Conservation (phyloP, 441 rosid genomes). For the Flueggea neowawraea region DNA sequence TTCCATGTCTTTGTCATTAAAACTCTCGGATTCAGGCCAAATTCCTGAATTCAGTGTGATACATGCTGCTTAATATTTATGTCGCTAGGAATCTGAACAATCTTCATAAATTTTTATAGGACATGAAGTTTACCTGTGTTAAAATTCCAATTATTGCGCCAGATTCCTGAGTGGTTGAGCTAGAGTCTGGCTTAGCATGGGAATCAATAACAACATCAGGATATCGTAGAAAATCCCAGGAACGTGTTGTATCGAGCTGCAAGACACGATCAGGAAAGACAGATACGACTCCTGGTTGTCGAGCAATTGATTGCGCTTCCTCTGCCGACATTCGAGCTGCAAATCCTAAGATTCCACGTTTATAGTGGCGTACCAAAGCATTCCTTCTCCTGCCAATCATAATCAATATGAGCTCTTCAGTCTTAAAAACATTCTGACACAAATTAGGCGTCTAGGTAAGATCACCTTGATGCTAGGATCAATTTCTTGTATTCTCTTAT, state of each 20-base stretch:
- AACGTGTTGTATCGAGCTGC: slow-evolving; percentile 84
- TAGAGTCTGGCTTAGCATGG: slow-evolving; percentile 30
- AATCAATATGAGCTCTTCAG: too few relatives aligned
- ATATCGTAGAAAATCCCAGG: slow-evolving; percentile 84
- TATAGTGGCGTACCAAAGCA: slow-evolving; percentile 46
- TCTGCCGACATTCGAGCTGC: slow-evolving; percentile 68
- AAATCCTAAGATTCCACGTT: slow-evolving; percentile 74
- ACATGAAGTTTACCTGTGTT: slow-evolving; percentile 17
- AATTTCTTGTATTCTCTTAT: too few relatives aligned
- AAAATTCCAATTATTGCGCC: slow-evolving; percentile 20
- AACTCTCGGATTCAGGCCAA: slow-evolving; percentile 88
- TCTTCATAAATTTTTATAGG: neutral
- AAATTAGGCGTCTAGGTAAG: too few relatives aligned
- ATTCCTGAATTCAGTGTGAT: slow-evolving; percentile 33
- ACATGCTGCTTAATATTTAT: neutral
- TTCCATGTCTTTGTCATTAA: slow-evolving; percentile 54
- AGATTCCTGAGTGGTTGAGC: slow-evolving; percentile 20
- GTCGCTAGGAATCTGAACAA: neutral
- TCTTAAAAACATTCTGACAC: neutral
- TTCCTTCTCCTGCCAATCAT: slow-evolving; percentile 32
- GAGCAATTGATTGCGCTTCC: slow-evolving; percentile 53
- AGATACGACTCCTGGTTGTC: slow-evolving; percentile 66
- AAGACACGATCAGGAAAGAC: slow-evolving; percentile 65
- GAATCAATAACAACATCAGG: slow-evolving; percentile 42
- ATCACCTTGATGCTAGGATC: too few relatives aligned